Percentiles rank a stretch among this genome's conserved stretches.
Evolutionary conservation across 352 stramenopile genomes (phyloP).

Genomic region (Globisporangium orthogonon): DNA sequence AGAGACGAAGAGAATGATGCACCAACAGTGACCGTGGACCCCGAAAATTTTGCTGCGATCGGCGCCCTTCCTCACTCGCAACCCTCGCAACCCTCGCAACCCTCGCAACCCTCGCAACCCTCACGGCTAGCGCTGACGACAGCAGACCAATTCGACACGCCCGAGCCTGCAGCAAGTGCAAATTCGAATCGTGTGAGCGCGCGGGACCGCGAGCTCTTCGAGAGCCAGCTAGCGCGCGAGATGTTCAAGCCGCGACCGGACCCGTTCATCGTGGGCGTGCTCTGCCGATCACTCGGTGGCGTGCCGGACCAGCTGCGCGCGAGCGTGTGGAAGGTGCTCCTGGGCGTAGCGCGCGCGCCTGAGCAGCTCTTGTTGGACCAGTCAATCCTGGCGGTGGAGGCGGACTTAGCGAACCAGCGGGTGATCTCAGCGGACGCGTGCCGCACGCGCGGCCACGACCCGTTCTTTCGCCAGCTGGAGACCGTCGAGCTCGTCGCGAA

Average conservation of each 20-base stretch:
- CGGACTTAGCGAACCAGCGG: constrained; percentile 87
- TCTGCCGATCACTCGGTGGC: constrained; percentile 60
- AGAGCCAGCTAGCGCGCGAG: constrained; percentile 47
- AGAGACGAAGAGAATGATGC: no score
- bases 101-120: no score
- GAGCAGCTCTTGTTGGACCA: constrained; percentile 62
- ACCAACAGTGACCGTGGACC: no score
- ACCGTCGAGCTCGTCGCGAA: constrained; percentile 74
- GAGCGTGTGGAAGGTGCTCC: constrained; percentile 73
- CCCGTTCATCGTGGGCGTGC: constrained; percentile 64
- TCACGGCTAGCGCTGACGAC: no score
- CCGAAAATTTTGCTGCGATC: no score
- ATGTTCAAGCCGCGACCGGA: constrained; percentile 66
- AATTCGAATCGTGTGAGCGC: not conserved
- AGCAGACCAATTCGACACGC: not conserved
- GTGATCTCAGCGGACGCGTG: constrained; percentile 87
- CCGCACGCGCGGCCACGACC: constrained; percentile 78
- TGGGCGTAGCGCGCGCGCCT: constrained; percentile 50
- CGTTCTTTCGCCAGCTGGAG: constrained; percentile 62
- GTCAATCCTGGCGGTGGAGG: constrained; percentile 63
- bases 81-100: no score
- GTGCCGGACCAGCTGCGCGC: constrained; percentile 48
- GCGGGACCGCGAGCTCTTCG: constrained; percentile 11
- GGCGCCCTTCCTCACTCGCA: no score
- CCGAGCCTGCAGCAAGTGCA: not conserved